These are phyloP conservation scores for Lithocarpus polystachyus DNA, from an alignment of 306 rosid species.

Conservation along the genomic window DNA sequence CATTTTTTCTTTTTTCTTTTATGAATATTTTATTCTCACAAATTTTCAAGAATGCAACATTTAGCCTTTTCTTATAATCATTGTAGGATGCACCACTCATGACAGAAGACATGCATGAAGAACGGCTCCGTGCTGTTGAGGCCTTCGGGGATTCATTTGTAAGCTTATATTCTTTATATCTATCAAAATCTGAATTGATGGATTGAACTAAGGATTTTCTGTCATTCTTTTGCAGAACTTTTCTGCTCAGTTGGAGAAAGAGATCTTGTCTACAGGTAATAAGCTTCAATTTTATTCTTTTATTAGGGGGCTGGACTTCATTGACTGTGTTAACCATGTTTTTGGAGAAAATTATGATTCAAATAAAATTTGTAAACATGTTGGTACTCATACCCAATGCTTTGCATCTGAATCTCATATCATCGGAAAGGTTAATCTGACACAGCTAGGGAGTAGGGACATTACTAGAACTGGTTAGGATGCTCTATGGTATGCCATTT, in stretches of 20 bases:
- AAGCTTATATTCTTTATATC: constrained; percentile 38
- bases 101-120: constrained; percentile 99
- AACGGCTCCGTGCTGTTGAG: constrained; percentile 91
- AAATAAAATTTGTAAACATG: background rate
- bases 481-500: background rate
- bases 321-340: background rate
- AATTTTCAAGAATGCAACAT: constrained; percentile 19
- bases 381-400: background rate
- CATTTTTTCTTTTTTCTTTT: background rate
- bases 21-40: constrained; percentile 7
- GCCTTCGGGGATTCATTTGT: constrained; percentile 84
- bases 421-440: background rate
- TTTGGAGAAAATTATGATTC: background rate
- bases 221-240: constrained; percentile 53
- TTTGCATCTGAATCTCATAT: background rate
- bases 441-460: background rate
- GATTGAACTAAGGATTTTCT: constrained; percentile 7
- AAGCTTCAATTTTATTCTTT: constrained; percentile 3
- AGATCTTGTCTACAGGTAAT: constrained; percentile 89
- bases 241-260: constrained; percentile 94
- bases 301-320: background rate
- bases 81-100: constrained; percentile 81
- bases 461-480: background rate
- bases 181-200: background rate
- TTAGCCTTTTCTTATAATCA: constrained; percentile 19